Base-by-base conservation (phyloP, 345 rosid species). In the Eucalyptus globulus region DNA sequence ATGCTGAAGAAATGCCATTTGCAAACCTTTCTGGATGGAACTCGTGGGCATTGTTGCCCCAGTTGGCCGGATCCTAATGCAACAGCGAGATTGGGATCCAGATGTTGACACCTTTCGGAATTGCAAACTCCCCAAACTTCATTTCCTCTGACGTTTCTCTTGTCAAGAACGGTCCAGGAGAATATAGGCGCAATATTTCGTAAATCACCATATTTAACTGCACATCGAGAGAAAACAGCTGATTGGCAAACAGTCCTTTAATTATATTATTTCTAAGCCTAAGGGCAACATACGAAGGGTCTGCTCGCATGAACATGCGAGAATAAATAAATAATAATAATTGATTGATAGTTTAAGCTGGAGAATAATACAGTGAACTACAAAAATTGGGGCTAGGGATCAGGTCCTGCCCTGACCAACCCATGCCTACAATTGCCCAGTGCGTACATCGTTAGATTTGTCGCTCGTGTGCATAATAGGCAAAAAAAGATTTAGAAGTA, bases 11-110 rank as follows among this genome's bases (percentile, higher is more conserved):
- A 49, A 91, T 56, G 44, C 94, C 91, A 50, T 89, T 88, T 2
- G 91, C 89, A 56, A 92, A 91, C 86, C 93, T 91, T 49, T 86
- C 92, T 9, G 94, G 94, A 80, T 88, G 89, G 88, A 89, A 90
- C 50, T 89, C 87, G 7, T 76, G 56, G 9, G 90, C 91, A 89
- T 90, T 88, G 37, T 90, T 34, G 14, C 92, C 92, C 94, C 92
- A 91, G 69, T 51, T 40, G 31, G 49, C 89, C 9, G 90, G 92
- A 88, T 91, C 88, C 86, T 80, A 87, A 49, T 89, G 92, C 22
- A 89, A 45, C 3, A 88, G 60, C 40, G 88, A 11, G 21, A 89
- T 54, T 3, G 93, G 93, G 56, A 89, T 60, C 89, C 90, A 90
- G 31, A 93, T 60, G 47, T 80, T 49, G n/a, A 88, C 58, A 13